A percentile compares a stretch with the other conserved stretches of the same genome.
These are phyloP conservation scores for Ottelia alismoides DNA, from an alignment of 106 monocot species.

Conservation along the genomic window DNA sequence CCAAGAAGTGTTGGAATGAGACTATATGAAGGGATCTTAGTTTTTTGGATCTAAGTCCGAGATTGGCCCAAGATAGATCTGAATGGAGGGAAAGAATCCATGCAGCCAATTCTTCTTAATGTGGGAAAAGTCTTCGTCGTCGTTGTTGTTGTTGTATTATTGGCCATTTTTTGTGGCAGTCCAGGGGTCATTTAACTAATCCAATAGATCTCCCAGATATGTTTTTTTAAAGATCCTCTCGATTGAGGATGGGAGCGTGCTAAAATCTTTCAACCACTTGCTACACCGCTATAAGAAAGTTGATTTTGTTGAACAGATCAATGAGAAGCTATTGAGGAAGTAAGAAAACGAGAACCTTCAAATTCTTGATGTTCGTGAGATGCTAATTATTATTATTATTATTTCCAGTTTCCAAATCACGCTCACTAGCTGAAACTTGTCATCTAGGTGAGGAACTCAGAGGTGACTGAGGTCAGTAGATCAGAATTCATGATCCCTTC, in stretches of 20 bases:
- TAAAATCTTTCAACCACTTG: conserved; percentile 56
- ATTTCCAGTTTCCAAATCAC: neutral
- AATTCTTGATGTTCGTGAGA: conserved; percentile 53
- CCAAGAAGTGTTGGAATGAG: too few relatives aligned
- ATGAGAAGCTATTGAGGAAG: conserved; percentile 74
- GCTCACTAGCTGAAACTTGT: too few relatives aligned
- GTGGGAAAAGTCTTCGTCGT: too few relatives aligned
- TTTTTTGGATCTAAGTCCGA: too few relatives aligned
- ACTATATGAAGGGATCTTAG: too few relatives aligned
- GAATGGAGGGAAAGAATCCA: too few relatives aligned
- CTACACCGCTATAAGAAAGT: conserved; percentile 60
- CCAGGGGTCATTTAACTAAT: conserved; percentile 50
- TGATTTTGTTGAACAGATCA: conserved; percentile 70
- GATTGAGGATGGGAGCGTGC: conserved; percentile 58
- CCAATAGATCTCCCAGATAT: conserved; percentile 29
- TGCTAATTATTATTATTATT: neutral
- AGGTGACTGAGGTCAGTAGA: conserved; percentile 27
- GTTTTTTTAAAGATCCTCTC: conserved; percentile 60
- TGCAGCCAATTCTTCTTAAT: too few relatives aligned
- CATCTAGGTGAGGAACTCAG: conserved; percentile 33
- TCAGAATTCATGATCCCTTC: conserved; percentile 43
- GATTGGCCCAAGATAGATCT: too few relatives aligned
- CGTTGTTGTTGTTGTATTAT: too few relatives aligned
- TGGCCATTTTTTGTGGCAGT: conserved; percentile 21
- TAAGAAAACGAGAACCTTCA: conserved; percentile 81